Base-by-base conservation (phyloP, 176 grass and related monocot genomes). In the Ensete glaucum region DNA sequence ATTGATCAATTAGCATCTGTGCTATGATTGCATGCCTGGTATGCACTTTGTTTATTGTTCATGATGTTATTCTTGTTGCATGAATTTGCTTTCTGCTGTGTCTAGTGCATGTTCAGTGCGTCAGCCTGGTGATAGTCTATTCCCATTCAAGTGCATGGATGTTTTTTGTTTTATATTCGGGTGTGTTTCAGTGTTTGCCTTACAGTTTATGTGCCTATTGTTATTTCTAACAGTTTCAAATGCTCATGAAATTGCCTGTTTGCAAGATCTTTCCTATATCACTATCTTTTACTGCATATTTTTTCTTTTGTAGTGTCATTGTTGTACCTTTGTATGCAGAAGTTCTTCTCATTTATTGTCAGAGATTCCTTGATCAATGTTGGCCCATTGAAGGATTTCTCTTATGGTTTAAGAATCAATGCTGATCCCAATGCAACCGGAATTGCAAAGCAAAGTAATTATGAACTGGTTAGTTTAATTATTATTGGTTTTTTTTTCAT, bases 361-460 rank as follows among this genome's bases (percentile, higher is more conserved):
- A 90, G 94, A 84, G 94, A 97, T 93, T 86, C 90, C 9, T 85
- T 97, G 72, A 81, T 93, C 73, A 97, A 97, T 87, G 78, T 97
- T 83, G 90, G 94, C 73, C 94, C 94, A 57, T 77, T 97, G 50
- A 97, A 89, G 75, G 94, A 97, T 83, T 97, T 97, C 84, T 89
- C 86, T 14, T 98, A 98, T 59, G 84, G 94, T 79, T 91, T 91
- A 78, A 93, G 94, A 87, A 79, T 78, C 27, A 97, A 92, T 85
- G 84, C 88, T 26, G 83, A 97, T 86, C 85, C 87, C 43, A 86
- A 87, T 62, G 90, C 90, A 8, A 70, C 80, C 52, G 93, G 93
- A 70, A 82, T 87, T 88, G 83, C 93, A n/a, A 97, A 90, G 29
- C 93, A 97, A 81, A 97, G 93, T 80, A 97, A 97, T 87, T 97